Percentiles rank a stretch among this genome's conserved stretches.
Evolutionary conservation across 495 filamentous ascomycete species (phyloP).

Genomic region (Penicillium tannophilum): DNA sequence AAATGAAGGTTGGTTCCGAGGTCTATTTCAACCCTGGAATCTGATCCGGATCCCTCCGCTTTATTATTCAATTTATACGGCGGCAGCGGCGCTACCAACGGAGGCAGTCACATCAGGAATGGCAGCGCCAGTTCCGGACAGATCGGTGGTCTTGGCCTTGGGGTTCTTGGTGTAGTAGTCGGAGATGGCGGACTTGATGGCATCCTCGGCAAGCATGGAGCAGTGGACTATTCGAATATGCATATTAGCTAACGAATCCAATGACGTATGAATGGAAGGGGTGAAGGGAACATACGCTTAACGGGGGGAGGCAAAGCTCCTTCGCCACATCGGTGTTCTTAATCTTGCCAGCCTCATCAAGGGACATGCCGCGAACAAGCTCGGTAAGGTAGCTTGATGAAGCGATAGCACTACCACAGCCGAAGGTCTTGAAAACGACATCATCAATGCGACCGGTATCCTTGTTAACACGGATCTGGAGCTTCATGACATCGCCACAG

Average conservation of each 20-base stretch:
- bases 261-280: neutral
- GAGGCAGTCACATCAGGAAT: conserved; percentile 55
- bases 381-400: conserved; percentile 89
- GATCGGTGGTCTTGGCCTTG: conserved; percentile 67
- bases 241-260: conserved; percentile 17
- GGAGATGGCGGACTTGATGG: conserved; percentile 97
- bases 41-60: conserved; percentile 5
- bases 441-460: conserved; percentile 87
- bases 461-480: conserved; percentile 96
- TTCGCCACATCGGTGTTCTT: conserved; percentile 97
- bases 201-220: conserved; percentile 98
- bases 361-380: conserved; percentile 91
- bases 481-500: conserved; percentile 96
- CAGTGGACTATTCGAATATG: conserved; percentile 74
- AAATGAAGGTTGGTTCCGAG: conserved; percentile 16
- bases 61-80: conserved; percentile 26
- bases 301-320: conserved; percentile 97
- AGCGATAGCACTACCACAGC: conserved; percentile 94
- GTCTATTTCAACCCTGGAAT: conserved; percentile 3
- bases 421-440: conserved; percentile 98
- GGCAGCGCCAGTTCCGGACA: conserved; percentile 67
- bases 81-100: conserved; percentile 26
- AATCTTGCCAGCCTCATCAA: conserved; percentile 88
- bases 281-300: conserved; percentile 67
- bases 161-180: conserved; percentile 97